These are phyloP conservation scores for Alternaria angustiovoidea DNA, from an alignment of 2,329 filamentous ascomycete genomes.

Conservation along the genomic window DNA sequence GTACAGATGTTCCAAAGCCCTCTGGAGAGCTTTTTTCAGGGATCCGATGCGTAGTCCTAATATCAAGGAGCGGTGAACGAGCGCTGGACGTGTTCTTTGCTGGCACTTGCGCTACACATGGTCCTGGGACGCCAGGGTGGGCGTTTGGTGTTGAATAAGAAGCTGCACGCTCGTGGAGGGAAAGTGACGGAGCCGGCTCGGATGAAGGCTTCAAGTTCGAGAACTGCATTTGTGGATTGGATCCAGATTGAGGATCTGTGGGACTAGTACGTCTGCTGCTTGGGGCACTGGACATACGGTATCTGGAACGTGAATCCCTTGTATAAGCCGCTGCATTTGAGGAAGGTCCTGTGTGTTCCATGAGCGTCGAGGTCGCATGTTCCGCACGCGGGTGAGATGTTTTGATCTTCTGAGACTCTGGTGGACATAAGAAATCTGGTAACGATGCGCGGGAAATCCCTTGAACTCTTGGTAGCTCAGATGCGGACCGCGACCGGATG, in stretches of 20 bases:
- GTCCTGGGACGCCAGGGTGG: background rate
- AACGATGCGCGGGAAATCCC: conserved; percentile 22
- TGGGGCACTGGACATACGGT: conserved; percentile 21
- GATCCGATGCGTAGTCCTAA: background rate
- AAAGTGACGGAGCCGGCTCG: background rate
- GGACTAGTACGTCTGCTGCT: conserved; percentile 12
- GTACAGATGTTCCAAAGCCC: background rate
- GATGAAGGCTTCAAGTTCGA: background rate
- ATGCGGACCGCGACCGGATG: conserved; percentile 19
- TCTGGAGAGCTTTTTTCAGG: background rate
- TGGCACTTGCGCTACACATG: background rate
- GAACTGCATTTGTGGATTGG: conserved; percentile 7
- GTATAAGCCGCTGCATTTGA: background rate
- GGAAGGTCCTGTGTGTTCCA: background rate
- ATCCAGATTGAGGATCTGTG: background rate
- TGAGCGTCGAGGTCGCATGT: background rate
- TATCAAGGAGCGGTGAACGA: background rate
- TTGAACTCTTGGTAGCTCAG: conserved; percentile 14
- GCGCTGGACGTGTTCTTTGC: background rate
- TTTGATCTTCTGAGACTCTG: conserved; percentile 19
- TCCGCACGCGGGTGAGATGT: background rate
- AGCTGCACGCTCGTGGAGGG: background rate
- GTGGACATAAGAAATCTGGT: conserved; percentile 19
- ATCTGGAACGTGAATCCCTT: conserved; percentile 18
- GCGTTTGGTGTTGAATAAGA: background rate